Evolutionary conservation across 345 rosid species (phyloP).

Genomic region (Dipteronia dyeriana): DNA sequence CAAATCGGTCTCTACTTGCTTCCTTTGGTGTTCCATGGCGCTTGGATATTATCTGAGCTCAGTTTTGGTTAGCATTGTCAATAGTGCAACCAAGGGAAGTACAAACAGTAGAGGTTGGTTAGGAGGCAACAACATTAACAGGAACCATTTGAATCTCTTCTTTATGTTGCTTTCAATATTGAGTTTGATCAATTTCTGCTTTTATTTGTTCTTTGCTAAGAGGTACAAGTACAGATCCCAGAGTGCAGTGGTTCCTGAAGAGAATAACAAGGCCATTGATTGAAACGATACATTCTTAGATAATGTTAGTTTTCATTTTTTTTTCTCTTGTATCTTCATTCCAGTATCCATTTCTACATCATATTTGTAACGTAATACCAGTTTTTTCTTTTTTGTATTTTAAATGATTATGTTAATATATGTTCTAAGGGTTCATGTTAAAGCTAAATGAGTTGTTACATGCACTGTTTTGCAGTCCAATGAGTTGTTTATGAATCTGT

Average conservation of each 20-base stretch:
- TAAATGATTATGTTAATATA: no score
- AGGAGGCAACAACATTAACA: slow-evolving; percentile 58
- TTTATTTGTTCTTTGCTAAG: slow-evolving; percentile 41
- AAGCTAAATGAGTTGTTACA: neutral
- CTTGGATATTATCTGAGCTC: slow-evolving; percentile 54
- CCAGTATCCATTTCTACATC: neutral
- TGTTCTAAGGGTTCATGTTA: neutral
- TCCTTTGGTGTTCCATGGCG: slow-evolving; percentile 60
- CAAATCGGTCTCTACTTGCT: slow-evolving; percentile 50
- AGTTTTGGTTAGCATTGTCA: slow-evolving; percentile 46
- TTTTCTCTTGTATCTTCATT: neutral
- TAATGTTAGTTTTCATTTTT: neutral
- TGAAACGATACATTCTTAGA: neutral
- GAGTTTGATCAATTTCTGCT: slow-evolving; percentile 50
- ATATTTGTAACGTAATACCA: no score
- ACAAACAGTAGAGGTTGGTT: slow-evolving; percentile 53
- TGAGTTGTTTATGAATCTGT: no score
- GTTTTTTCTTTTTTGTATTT: no score
- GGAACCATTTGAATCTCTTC: slow-evolving; percentile 58
- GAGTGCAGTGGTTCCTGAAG: neutral
- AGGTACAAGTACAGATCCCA: slow-evolving; percentile 48
- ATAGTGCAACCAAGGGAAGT: slow-evolving; percentile 30
- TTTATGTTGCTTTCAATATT: slow-evolving; percentile 46
- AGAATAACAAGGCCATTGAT: neutral
- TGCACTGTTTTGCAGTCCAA: neutral